Evolutionary conservation across 768 basidiomycete species (phyloP).

Genomic region (Hemileccinum rubropunctum): DNA sequence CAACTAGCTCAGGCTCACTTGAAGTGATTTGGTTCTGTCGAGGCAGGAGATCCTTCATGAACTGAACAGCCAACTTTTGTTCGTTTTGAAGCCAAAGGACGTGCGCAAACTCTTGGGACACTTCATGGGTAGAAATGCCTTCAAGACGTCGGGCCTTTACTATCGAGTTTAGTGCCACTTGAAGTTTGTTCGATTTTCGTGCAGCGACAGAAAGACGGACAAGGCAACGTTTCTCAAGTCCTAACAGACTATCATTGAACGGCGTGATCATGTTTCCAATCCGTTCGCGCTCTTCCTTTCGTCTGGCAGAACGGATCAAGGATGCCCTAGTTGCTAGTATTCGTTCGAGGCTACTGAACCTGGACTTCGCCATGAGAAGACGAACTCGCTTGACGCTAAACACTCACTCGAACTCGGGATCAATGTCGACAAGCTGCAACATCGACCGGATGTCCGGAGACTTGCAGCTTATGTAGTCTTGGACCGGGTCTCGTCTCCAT

Average conservation of each 20-base stretch:
- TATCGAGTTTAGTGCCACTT: slow-evolving; percentile 85
- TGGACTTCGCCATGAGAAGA: slow-evolving; percentile 30
- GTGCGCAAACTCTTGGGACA: slow-evolving; percentile 80
- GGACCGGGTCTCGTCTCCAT: slow-evolving; percentile 47
- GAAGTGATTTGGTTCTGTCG: slow-evolving; percentile 12
- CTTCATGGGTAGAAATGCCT: slow-evolving; percentile 41
- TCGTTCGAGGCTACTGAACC: slow-evolving; percentile 73
- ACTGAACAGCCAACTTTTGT: slow-evolving; percentile 77
- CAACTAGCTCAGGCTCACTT: slow-evolving; percentile 9
- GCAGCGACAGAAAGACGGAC: slow-evolving; percentile 71
- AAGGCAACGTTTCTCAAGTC: slow-evolving; percentile 69
- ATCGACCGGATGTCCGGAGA: slow-evolving; percentile 36
- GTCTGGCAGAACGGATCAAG: slow-evolving; percentile 67
- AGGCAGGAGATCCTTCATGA: slow-evolving; percentile 44
- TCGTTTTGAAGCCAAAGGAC: slow-evolving; percentile 90
- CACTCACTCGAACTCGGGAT: slow-evolving; percentile 66
- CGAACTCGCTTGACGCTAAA: background rate
- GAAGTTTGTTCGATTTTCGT: slow-evolving; percentile 60
- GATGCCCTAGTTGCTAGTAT: slow-evolving; percentile 81
- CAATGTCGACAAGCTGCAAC: slow-evolving; percentile 46
- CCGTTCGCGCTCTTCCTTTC: slow-evolving; percentile 69
- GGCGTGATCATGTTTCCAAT: slow-evolving; percentile 69
- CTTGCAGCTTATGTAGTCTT: slow-evolving; percentile 30
- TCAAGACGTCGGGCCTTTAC: slow-evolving; percentile 70
- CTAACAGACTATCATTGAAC: slow-evolving; percentile 46